Conservation (phyloP, 768 basidiomycete species). For the Termitomyces sp. region DNA sequence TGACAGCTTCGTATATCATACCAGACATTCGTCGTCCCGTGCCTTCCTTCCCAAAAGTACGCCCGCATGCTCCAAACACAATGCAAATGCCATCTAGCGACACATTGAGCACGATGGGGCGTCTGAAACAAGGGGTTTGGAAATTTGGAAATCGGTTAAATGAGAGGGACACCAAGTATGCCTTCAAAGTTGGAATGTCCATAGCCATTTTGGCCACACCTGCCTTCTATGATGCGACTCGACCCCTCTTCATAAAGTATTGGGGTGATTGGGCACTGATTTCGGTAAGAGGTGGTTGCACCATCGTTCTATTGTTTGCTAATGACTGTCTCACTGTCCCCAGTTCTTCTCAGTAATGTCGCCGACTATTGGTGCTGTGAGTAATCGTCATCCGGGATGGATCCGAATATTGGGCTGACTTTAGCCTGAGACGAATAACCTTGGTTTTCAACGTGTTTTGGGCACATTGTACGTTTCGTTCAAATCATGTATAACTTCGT, state of each 20-base stretch:
- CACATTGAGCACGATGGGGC: conserved; percentile 55
- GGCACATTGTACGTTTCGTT: conserved; percentile 68
- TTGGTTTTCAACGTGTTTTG: conserved; percentile 76
- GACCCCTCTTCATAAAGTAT: conserved; percentile 75
- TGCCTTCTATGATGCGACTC: conserved; percentile 78
- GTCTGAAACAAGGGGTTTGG: conserved; percentile 71
- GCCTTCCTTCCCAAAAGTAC: conserved; percentile 75
- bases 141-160: conserved; percentile 55
- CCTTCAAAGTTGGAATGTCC: conserved; percentile 83
- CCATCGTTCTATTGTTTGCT: background rate
- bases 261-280: conserved; percentile 96
- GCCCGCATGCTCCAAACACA: conserved; percentile 81
- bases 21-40: conserved; percentile 42
- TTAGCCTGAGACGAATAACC: conserved; percentile 68
- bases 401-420: conserved; percentile 4
- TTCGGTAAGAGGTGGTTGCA: conserved; percentile 50
- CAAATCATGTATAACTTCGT: conserved; percentile 7
- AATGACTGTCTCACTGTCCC: background rate
- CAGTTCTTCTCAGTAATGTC: conserved; percentile 90
- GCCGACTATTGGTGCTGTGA: conserved; percentile 81
- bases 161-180: conserved; percentile 80
- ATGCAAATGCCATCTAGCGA: conserved; percentile 69
- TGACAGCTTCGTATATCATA: conserved; percentile 48
- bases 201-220: conserved; percentile 80
- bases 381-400: conserved; percentile 6